Percentiles rank a stretch among this genome's conserved stretches.
phyloP scores from a whole-genome alignment of 192 early-diverging fungal species.

The Linnemannia elongata region DNA sequence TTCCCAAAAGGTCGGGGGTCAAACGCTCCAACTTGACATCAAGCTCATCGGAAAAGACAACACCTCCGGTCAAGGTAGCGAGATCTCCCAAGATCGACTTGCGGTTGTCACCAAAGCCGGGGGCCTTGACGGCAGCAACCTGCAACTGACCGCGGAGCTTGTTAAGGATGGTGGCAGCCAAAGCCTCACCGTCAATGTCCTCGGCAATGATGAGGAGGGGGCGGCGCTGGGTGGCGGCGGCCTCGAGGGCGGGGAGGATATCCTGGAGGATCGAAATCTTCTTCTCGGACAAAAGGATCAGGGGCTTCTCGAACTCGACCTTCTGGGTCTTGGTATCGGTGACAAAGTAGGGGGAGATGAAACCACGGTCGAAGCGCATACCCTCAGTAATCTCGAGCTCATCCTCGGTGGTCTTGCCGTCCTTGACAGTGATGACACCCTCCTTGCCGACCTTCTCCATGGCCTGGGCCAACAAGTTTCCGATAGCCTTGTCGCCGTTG shows the following conservation, averaged over 20 bases:
- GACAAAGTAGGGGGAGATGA: conserved; percentile 99
- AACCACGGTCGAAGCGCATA: conserved; percentile 99
- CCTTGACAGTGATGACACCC: conserved; percentile 99
- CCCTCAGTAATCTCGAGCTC: conserved; percentile 99
- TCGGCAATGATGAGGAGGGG: conserved; percentile 98
- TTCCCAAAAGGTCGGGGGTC: conserved; percentile 91
- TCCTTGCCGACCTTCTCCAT: conserved; percentile 99
- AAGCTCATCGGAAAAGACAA: conserved; percentile 97
- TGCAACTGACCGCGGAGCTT: conserved; percentile 99
- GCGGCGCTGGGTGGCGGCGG: conserved; percentile 93
- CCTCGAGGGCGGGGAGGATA: conserved; percentile 95
- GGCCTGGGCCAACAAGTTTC: conserved; percentile 96
- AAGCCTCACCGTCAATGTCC: conserved; percentile 99
- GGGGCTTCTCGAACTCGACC: conserved; percentile 99
- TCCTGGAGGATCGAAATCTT: conserved; percentile 98
- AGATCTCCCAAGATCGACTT: conserved; percentile 98
- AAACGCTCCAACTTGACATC: conserved; percentile 97
- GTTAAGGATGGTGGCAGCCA: conserved; percentile 99
- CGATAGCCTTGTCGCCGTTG: conserved; percentile 98
- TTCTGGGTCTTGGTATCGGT: conserved; percentile 98
- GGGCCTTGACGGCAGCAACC: conserved; percentile 98
- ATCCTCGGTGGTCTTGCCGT: conserved; percentile 99
- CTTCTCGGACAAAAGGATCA: conserved; percentile 98
- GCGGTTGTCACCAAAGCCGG: conserved; percentile 99
- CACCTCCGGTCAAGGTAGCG: conserved; percentile 95